phyloP scores from a whole-genome alignment of 1,284 basidiomycete genomes.

The Peniophora sp. region DNA sequence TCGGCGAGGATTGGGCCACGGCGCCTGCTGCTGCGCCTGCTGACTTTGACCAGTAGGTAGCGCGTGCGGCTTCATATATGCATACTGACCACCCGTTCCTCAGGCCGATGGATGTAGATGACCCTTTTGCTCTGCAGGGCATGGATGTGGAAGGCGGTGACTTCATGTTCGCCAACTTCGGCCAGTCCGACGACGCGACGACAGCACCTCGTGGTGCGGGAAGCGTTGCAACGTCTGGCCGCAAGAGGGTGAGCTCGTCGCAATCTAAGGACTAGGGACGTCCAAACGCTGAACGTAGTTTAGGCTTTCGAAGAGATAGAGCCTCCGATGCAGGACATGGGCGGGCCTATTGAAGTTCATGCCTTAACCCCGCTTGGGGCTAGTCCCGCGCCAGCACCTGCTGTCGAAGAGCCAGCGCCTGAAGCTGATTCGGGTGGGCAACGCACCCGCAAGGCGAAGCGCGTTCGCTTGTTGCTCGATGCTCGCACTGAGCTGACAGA shows the following conservation, averaged over 20 bases:
- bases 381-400: neutral
- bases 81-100: too few species aligned
- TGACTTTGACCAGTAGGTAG: slow-evolving; percentile 3
- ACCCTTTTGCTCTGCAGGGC: slow-evolving; percentile 6
- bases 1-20: slow-evolving; percentile 61
- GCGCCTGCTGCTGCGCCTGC: slow-evolving; percentile 1
- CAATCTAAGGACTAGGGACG: too few species aligned
- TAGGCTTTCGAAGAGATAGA: too few species aligned
- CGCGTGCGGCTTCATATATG: neutral
- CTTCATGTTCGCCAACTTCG: slow-evolving; percentile 13
- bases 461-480: slow-evolving; percentile 42
- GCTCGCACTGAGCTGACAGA: slow-evolving; percentile 68
- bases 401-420: neutral
- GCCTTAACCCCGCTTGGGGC: slow-evolving; percentile 8
- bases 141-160: slow-evolving; percentile 10
- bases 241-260: neutral
- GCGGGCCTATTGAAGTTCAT: too few species aligned
- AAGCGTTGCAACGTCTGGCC: neutral
- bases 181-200: slow-evolving; percentile 5
- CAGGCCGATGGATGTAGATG: slow-evolving; percentile 6
- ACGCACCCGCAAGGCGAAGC: slow-evolving; percentile 22
- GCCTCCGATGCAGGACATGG: too few species aligned
- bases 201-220: neutral
- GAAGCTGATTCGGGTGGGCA: slow-evolving; percentile 19
- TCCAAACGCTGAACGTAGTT: too few species aligned